Conservation (phyloP, 176 grass and related monocot species). For the Avena eriantha region DNA sequence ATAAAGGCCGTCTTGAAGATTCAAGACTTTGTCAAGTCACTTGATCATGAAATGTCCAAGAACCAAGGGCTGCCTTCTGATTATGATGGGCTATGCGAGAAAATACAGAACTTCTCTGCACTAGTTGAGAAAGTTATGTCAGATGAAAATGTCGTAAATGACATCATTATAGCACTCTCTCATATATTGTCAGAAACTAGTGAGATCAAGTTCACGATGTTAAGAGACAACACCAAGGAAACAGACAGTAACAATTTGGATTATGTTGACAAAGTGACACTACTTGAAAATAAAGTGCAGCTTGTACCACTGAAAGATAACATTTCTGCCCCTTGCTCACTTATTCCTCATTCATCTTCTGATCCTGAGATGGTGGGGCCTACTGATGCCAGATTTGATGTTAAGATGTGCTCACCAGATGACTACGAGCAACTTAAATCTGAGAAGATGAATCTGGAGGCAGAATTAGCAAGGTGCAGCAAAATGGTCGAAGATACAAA, state of each 20-base stretch:
- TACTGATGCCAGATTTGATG: constrained; percentile 51
- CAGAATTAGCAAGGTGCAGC: constrained; percentile 71
- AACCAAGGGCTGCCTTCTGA: constrained; percentile 63
- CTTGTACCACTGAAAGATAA: constrained; percentile 52
- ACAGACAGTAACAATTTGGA: constrained; percentile 81
- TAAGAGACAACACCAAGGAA: constrained; percentile 59
- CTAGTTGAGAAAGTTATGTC: constrained; percentile 70
- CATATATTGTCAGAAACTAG: constrained; percentile 70
- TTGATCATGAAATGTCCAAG: constrained; percentile 71
- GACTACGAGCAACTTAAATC: constrained; percentile 79
- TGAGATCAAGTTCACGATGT: constrained; percentile 68
- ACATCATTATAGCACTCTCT: constrained; percentile 66
- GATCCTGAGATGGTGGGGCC: constrained; percentile 66
- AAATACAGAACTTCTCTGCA: constrained; percentile 72
- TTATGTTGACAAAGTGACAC: constrained; percentile 98
- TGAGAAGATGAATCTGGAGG: constrained; percentile 69
- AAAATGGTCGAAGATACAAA: constrained; percentile 71
- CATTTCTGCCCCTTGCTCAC: constrained; percentile 42
- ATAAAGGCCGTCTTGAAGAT: constrained; percentile 75
- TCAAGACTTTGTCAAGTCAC: constrained; percentile 79
- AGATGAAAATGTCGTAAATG: constrained; percentile 57
- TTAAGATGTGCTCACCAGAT: constrained; percentile 53
- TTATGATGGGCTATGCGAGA: constrained; percentile 59
- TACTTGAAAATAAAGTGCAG: constrained; percentile 94
- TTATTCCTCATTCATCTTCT: constrained; percentile 59